Conservation (phyloP, 2,329 filamentous ascomycete species). For the Dactylonectria estremocensis region DNA sequence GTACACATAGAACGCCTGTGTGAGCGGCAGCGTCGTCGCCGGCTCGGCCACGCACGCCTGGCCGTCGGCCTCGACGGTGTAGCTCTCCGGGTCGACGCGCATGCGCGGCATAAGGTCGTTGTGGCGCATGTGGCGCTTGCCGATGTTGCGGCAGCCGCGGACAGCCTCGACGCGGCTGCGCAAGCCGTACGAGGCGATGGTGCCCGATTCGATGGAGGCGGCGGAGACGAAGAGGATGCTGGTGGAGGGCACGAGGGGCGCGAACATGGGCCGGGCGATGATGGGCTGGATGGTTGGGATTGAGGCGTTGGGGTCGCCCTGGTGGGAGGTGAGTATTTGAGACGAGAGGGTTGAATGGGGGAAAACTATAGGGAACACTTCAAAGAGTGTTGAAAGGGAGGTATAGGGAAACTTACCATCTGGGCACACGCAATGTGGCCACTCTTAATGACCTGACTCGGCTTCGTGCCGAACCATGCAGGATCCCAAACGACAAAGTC, state of each 20-base stretch:
- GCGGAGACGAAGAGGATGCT: slow-evolving; percentile 89
- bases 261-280: slow-evolving; percentile 90
- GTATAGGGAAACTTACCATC: slow-evolving; percentile 74
- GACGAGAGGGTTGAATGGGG: slow-evolving; percentile 1
- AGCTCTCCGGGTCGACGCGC: slow-evolving; percentile 92
- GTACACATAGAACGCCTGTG: slow-evolving; percentile 84
- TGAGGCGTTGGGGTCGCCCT: slow-evolving; percentile 86
- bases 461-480: slow-evolving; percentile 89
- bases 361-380: no score
- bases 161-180: slow-evolving; percentile 87
- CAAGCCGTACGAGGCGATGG: slow-evolving; percentile 80
- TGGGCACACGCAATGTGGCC: slow-evolving; percentile 87
- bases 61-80: slow-evolving; percentile 89
- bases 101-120: slow-evolving; percentile 89
- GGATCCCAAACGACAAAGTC: slow-evolving; percentile 92
- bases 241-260: slow-evolving; percentile 77
- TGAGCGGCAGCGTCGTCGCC: slow-evolving; percentile 78
- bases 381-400: neutral
- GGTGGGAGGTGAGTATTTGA: slow-evolving; percentile 24
- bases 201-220: slow-evolving; percentile 77
- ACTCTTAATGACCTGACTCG: slow-evolving; percentile 85
- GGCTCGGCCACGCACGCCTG: slow-evolving; percentile 81
- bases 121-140: slow-evolving; percentile 92
- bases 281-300: slow-evolving; percentile 92
- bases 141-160: slow-evolving; percentile 79